Base-by-base conservation (phyloP, 768 basidiomycete genomes). In the Trametes elegans region DNA sequence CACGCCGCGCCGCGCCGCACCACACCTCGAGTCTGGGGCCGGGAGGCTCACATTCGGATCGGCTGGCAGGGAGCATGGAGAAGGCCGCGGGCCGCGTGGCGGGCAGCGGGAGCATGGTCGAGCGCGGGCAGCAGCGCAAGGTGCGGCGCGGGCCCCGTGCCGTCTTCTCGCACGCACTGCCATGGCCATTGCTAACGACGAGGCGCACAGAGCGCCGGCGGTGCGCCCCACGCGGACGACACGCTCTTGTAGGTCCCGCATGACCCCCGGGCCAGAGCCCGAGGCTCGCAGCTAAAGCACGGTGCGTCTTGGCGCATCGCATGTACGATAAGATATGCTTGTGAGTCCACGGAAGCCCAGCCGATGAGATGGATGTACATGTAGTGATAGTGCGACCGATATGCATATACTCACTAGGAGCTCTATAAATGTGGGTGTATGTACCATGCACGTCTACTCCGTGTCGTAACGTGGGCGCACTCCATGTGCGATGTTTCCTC, bases 101-200 rank as follows among this genome's bases (percentile, higher is more conserved):
- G 9, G 43, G 57, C 24, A 58, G 54, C 54, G 16, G 47, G 18
- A 51, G 47, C 41, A 53, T 53, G 57, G 53, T 53, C 34, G 45
- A 46, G 57, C 60, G 53, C 36, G 60, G 60, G 23, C 39, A 62
- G 40, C 47, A 38, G 41, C 53, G 56, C 42, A 62, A 62, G 61
- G 61, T 58, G 3, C 16, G 57, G 35, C 5, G n/a, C n/a, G 2
- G 26, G 8, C 6, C 13, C 19, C 5, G 29, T 11, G 28, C 18
- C 6, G 14, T 26, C 41, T 24, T 23, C n/a, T 8, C 9, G 24
- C 3, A 27, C 18, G 11, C 26, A n/a, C 21, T 47, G 9, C 32
- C n/a, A n/a, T n/a, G 21, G 45, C 35, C 31, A 35, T 35, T 21
- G 32, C 45, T 47, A 34, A 47, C 45, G 32, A 34, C 5, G 2